These are phyloP conservation scores for Lantana camara DNA, from an alignment of 257 asterid genomes.

Conservation along the genomic window DNA sequence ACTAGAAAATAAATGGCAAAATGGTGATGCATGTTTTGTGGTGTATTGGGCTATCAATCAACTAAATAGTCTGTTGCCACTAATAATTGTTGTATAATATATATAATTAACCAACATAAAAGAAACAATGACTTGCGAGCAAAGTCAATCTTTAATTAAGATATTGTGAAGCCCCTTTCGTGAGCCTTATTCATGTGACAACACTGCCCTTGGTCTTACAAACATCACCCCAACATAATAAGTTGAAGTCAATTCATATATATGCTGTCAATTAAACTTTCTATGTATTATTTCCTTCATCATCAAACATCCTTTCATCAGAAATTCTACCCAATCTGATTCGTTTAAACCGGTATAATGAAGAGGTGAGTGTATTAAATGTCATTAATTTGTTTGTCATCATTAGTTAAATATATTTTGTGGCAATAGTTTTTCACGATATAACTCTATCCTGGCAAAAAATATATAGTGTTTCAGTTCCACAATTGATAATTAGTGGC, in stretches of 20 bases:
- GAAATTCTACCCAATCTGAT: no score
- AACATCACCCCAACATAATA: conserved; percentile 32
- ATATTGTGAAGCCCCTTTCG: conserved; percentile 18
- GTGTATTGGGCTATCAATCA: conserved; percentile 27
- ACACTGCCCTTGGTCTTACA: conserved; percentile 27
- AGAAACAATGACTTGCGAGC: conserved; percentile 36
- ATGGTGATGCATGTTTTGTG: conserved; percentile 26
- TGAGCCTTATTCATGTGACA: conserved; percentile 21
- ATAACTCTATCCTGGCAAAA: no score
- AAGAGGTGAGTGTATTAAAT: no score
- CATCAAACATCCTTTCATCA: background rate
- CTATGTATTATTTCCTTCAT: background rate
- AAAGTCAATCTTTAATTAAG: conserved; percentile 44
- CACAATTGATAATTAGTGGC: no score
- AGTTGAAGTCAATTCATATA: conserved; percentile 24
- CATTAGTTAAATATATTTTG: no score
- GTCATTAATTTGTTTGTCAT: no score
- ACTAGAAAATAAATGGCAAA: conserved; percentile 2
- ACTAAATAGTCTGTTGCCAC: conserved; percentile 28
- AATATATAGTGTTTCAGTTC: no score
- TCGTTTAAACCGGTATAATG: no score
- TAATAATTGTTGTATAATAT: conserved; percentile 25
- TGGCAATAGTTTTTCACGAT: no score
- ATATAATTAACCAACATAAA: conserved; percentile 16
- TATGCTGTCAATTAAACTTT: conserved; percentile 2